These are phyloP conservation scores for Viola odorata DNA, from an alignment of 345 rosid genomes.

Conservation along the genomic window DNA sequence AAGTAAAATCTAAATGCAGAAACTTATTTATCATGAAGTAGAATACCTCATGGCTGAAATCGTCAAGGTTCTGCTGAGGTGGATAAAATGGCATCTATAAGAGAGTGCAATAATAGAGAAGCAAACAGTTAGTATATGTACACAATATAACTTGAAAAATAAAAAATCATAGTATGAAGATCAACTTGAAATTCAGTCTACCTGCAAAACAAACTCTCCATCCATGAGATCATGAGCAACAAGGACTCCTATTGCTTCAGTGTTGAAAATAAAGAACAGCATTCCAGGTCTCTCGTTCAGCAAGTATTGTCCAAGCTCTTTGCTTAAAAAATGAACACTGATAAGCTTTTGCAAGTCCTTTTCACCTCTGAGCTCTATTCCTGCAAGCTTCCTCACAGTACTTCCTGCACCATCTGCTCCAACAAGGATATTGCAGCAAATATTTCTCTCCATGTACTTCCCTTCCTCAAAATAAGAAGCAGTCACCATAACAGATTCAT, in stretches of 20 bases:
- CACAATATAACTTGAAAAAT: conserved; percentile 3
- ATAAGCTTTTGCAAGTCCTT: conserved; percentile 81
- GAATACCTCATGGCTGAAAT: conserved; percentile 67
- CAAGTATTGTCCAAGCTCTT: conserved; percentile 64
- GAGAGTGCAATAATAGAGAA: conserved; percentile 9
- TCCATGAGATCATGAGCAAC: conserved; percentile 90
- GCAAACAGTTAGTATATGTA: conserved; percentile 1
- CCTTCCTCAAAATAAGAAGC: conserved; percentile 51
- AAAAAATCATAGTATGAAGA: not conserved
- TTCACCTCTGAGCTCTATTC: conserved; percentile 66
- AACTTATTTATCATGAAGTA: conserved; percentile 10
- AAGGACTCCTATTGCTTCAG: conserved; percentile 80
- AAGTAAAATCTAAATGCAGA: not conserved
- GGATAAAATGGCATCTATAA: conserved; percentile 85
- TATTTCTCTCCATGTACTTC: conserved; percentile 37
- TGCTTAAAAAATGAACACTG: conserved; percentile 84
- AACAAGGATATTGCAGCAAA: conserved; percentile 58
- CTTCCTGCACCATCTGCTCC: conserved; percentile 95
- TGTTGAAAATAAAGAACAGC: conserved; percentile 88
- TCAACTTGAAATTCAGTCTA: conserved; percentile 17
- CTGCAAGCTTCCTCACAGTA: conserved; percentile 53
- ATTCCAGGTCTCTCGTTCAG: conserved; percentile 70
- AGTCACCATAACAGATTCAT: conserved; percentile 47
- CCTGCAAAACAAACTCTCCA: conserved; percentile 95
- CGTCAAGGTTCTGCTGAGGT: conserved; percentile 77